Base-by-base conservation (phyloP, 2,329 filamentous ascomycete species). In the Colletotrichum agaves region DNA sequence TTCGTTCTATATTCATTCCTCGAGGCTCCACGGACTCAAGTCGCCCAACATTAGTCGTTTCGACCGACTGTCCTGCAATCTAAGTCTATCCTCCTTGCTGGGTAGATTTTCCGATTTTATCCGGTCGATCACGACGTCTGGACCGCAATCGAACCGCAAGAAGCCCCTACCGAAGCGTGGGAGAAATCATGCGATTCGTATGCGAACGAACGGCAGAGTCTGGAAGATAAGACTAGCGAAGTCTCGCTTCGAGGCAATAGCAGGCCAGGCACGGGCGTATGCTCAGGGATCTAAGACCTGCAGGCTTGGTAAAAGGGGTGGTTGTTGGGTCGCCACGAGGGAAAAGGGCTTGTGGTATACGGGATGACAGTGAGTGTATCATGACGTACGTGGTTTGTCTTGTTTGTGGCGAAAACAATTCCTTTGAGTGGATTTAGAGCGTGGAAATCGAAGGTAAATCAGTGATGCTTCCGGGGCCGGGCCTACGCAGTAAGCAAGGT, bases 281-380 rank as follows among this genome's bases (percentile, higher is more conserved):
- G 27, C 37, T 66, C 43, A 43, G 21, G 35, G 31, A 41, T 50
- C 58, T 35, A 50, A 66, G 50, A 66, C 63, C 43, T 66, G 63
- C 58, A 56, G 41, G 17, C 50, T 31, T 27, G 8, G 33, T 27
- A 12, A 21, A 47, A 23, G 17, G 39, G 23, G 41, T 47, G 37
- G 33, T 27, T n/a, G 39, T 46, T 37, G n/a, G 37, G 21, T 12
- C 21, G 13, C 15, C 19, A 23, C 23, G 31, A 49, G 47, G 63
- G 17, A 7, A n/a, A 27, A 4, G 11, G 37, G 47, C 15, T 37
- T 17, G 13, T 31, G 11, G 8, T 35, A n/a, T 10, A 27, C 19
- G 7, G 5, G 50, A 31, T 11, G 41, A 27, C 23, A 31, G n/a
- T 33, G 37, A 31, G n/a, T 33, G 37, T 39, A 19, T 35, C 17